These are phyloP conservation scores for Allium sativum DNA, from an alignment of 106 monocot genomes.

Conservation along the genomic window DNA sequence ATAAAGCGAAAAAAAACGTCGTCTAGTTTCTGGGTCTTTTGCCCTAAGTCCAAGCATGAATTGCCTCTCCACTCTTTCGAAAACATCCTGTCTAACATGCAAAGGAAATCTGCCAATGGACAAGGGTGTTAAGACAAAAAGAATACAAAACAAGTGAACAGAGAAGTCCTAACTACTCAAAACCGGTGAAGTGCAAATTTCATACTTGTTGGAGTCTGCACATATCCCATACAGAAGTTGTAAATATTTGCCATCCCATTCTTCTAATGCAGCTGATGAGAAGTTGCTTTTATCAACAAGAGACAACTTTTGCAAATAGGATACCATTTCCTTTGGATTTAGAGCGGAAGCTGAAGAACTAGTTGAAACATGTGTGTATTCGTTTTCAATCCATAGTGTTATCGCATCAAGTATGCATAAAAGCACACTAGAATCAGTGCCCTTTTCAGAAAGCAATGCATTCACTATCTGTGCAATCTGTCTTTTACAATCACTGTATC, in stretches of 20 bases:
- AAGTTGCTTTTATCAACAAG: slow-evolving; percentile 78
- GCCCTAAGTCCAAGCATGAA: slow-evolving; percentile 96
- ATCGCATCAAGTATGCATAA: slow-evolving; percentile 84
- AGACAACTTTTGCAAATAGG: slow-evolving; percentile 87
- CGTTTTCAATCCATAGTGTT: slow-evolving; percentile 82
- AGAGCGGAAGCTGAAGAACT: slow-evolving; percentile 36
- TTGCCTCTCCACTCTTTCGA: slow-evolving; percentile 91
- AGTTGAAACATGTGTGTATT: slow-evolving; percentile 33
- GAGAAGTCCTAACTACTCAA: too few species aligned
- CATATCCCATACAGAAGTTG: slow-evolving; percentile 90
- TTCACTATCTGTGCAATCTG: slow-evolving; percentile 68
- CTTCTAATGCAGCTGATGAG: slow-evolving; percentile 40
- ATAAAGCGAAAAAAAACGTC: slow-evolving; percentile 76
- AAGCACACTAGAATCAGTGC: slow-evolving; percentile 68
- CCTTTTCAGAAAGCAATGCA: slow-evolving; percentile 75
- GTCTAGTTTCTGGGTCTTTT: slow-evolving; percentile 75
- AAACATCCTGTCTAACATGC: slow-evolving; percentile 74
- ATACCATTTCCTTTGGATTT: slow-evolving; percentile 67
- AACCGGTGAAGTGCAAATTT: background rate
- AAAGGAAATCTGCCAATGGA: slow-evolving; percentile 47
- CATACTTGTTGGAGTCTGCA: slow-evolving; percentile 85
- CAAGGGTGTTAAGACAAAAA: slow-evolving; percentile 7
- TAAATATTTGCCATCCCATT: slow-evolving; percentile 93
- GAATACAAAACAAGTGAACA: background rate
- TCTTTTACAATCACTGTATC: slow-evolving; percentile 60